Conservation (phyloP, 345 rosid species). For the rapeseed (Brassica napus) region DNA sequence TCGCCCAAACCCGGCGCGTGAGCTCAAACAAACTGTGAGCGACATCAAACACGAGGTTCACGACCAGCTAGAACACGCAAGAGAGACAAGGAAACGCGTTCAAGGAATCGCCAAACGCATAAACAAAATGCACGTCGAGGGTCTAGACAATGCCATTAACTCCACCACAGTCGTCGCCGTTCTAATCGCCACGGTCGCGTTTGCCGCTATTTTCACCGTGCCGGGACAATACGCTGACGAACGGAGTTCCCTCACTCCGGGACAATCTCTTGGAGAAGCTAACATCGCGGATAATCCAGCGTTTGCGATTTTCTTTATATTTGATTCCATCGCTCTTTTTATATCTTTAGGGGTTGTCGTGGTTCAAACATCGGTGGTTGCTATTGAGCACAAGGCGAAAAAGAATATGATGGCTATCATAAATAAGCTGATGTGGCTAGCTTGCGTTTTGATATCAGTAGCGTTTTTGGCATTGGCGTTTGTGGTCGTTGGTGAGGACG, state of each 20-base stretch:
- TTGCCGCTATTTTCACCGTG: slow-evolving; percentile 89
- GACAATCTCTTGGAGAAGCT: slow-evolving; percentile 75
- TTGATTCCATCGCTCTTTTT: slow-evolving; percentile 86
- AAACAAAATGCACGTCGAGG: slow-evolving; percentile 84
- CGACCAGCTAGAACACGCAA: slow-evolving; percentile 85
- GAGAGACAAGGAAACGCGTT: slow-evolving; percentile 79
- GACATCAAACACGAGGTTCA: slow-evolving; percentile 95
- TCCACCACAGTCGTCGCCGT: slow-evolving; percentile 95
- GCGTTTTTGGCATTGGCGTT: slow-evolving; percentile 79
- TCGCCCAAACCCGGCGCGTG: slow-evolving; percentile 58
- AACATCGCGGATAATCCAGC: slow-evolving; percentile 64
- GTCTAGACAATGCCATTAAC: slow-evolving; percentile 92
- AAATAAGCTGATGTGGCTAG: slow-evolving; percentile 95
- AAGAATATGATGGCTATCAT: slow-evolving; percentile 94
- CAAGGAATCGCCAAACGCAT: slow-evolving; percentile 87
- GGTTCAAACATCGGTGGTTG: slow-evolving; percentile 93
- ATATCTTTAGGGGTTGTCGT: slow-evolving; percentile 92
- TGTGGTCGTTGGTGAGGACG: slow-evolving; percentile 73
- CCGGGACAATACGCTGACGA: slow-evolving; percentile 87
- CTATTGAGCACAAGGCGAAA: slow-evolving; percentile 89
- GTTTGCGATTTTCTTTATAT: slow-evolving; percentile 77
- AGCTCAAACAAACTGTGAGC: slow-evolving; percentile 87
- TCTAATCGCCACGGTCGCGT: slow-evolving; percentile 88
- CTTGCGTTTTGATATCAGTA: slow-evolving; percentile 78
- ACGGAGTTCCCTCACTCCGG: slow-evolving; percentile 37